These are phyloP conservation scores for Tricholoma hemisulphureum DNA, from an alignment of 768 basidiomycete species.

Conservation along the genomic window DNA sequence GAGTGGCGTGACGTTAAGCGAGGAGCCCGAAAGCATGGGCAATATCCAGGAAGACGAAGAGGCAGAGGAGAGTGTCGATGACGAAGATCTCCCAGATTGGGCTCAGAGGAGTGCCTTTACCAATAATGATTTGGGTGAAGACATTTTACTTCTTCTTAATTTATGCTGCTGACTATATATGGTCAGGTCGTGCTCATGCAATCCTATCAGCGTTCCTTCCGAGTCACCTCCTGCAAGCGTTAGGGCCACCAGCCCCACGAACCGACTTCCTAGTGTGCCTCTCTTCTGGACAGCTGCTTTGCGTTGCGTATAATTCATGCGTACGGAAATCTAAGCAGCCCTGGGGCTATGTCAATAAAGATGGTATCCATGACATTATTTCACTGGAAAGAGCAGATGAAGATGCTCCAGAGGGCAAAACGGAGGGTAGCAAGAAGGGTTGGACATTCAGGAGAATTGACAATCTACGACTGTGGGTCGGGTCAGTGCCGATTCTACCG, in stretches of 20 bases:
- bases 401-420: slow-evolving; percentile 30
- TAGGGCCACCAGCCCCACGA: slow-evolving; percentile 34
- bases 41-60: slow-evolving; percentile 45
- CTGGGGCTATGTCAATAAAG: slow-evolving; percentile 82
- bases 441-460: slow-evolving; percentile 89
- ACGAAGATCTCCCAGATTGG: slow-evolving; percentile 77
- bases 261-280: slow-evolving; percentile 51
- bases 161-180: slow-evolving; percentile 1
- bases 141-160: slow-evolving; percentile 1
- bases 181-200: slow-evolving; percentile 61
- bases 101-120: slow-evolving; percentile 58
- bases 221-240: slow-evolving; percentile 41
- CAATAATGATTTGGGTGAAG: slow-evolving; percentile 56
- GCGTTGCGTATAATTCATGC: slow-evolving; percentile 75
- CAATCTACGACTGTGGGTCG: slow-evolving; percentile 82
- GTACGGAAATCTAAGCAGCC: slow-evolving; percentile 79
- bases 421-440: slow-evolving; percentile 46
- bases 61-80: slow-evolving; percentile 51
- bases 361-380: slow-evolving; percentile 78
- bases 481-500: slow-evolving; percentile 47
- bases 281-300: slow-evolving; percentile 78
- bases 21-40: slow-evolving; percentile 60
- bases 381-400: slow-evolving; percentile 55
- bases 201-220: slow-evolving; percentile 64
- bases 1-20: slow-evolving; percentile 43